These are phyloP conservation scores for Dendrocalamus latiflorus DNA, from an alignment of 202 grass and related monocot genomes.

Conservation along the genomic window DNA sequence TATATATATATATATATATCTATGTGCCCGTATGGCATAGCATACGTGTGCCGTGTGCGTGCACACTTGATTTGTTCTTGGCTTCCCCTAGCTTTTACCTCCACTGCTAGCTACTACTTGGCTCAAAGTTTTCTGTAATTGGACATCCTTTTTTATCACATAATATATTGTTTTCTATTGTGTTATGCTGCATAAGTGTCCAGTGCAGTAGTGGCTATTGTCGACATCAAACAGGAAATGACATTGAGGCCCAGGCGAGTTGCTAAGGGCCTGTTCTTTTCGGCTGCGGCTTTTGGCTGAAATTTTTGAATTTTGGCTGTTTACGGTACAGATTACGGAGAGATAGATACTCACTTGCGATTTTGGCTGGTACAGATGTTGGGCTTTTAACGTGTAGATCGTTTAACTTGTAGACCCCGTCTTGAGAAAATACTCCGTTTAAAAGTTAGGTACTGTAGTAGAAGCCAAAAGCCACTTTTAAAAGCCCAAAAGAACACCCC, in stretches of 20 bases:
- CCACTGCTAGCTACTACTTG: constrained; percentile 32
- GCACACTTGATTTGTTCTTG: constrained; percentile 38
- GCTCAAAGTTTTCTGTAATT: constrained; percentile 3
- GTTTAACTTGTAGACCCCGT: too few relatives aligned
- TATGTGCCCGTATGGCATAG: neutral
- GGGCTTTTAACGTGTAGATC: too few relatives aligned
- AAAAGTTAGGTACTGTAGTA: too few relatives aligned
- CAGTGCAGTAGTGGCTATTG: neutral
- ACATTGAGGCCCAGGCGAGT: neutral
- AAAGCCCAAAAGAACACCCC: too few relatives aligned
- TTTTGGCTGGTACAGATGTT: too few relatives aligned
- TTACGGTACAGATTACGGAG: too few relatives aligned
- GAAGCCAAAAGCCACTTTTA: too few relatives aligned
- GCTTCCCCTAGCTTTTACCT: constrained; percentile 20
- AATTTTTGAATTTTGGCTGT: too few relatives aligned
- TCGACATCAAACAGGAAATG: neutral
- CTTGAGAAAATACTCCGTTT: too few relatives aligned
- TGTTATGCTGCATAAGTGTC: neutral
- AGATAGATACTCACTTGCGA: too few relatives aligned
- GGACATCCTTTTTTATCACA: neutral
- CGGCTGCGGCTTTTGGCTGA: too few relatives aligned
- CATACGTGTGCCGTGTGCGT: constrained; percentile 36
- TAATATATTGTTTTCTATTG: neutral
- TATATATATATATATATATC: constrained; percentile 36
- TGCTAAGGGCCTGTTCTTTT: too few relatives aligned